Percentiles rank a stretch among this genome's conserved stretches.
phyloP scores from a whole-genome alignment of 1,284 basidiomycete species.

The Caloboletus firmus region DNA sequence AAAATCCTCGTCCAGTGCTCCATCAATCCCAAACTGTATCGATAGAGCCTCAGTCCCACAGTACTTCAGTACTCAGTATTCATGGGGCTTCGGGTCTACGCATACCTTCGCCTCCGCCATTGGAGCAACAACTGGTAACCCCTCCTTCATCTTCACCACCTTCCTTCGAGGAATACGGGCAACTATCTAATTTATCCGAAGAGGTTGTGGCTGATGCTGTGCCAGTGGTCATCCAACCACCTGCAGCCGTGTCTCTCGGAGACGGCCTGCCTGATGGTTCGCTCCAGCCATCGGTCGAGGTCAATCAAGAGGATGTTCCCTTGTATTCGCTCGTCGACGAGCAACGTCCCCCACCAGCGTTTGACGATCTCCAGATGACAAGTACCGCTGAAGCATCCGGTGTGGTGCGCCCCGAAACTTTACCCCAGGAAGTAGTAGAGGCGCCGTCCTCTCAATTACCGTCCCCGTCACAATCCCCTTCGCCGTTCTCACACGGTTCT shows the following conservation, averaged over 20 bases:
- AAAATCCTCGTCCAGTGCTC: not conserved
- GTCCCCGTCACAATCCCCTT: not conserved
- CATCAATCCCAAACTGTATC: not conserved
- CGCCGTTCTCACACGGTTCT: not conserved
- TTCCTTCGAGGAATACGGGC: constrained; percentile 6
- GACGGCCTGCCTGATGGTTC: not conserved
- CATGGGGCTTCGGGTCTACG: not conserved
- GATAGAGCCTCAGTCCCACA: not conserved
- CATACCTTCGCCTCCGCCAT: not conserved
- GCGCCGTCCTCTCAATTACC: not conserved
- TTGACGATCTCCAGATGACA: constrained; percentile 20
- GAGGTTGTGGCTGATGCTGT: not conserved
- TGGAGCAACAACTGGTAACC: not conserved
- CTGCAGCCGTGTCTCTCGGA: not conserved
- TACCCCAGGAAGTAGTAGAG: not conserved
- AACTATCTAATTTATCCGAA: not conserved
- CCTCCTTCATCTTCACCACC: not conserved
- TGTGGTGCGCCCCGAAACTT: not conserved
- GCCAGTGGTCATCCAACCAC: not conserved
- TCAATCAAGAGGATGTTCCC: constrained; percentile 22
- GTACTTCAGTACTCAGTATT: not conserved
- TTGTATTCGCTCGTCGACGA: constrained; percentile 28
- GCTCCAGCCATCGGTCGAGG: constrained; percentile 1
- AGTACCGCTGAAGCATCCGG: not conserved
- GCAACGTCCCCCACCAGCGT: constrained; percentile 26